Conservation (phyloP, 495 filamentous ascomycete species). For the Jackrogersella minutella region DNA sequence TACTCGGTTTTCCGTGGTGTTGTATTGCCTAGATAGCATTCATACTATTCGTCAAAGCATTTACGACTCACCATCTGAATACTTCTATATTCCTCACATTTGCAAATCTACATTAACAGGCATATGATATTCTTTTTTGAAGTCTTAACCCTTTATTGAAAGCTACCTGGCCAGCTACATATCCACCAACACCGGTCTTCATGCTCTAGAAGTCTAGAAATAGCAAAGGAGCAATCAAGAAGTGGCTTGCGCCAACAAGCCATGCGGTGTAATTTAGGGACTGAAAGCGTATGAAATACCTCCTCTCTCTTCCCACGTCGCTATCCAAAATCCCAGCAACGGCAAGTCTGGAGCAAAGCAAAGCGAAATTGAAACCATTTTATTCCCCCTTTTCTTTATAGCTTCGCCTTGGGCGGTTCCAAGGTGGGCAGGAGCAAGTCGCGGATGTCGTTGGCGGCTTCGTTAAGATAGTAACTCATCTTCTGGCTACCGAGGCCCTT, state of each 20-base stretch:
- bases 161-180: slow-evolving; percentile 3
- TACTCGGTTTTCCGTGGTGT: slow-evolving; percentile 2
- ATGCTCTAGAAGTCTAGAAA: slow-evolving; percentile 33
- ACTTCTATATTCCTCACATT: not conserved
- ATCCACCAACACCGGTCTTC: slow-evolving; percentile 36
- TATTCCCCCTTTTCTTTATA: slow-evolving; percentile 58
- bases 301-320: not conserved
- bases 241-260: not conserved
- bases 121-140: not conserved
- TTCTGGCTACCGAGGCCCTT: slow-evolving; percentile 90
- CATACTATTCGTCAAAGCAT: slow-evolving; percentile 33
- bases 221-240: not conserved
- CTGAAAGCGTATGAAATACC: no score
- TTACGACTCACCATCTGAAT: slow-evolving; percentile 2
- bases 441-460: slow-evolving; percentile 89
- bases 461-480: slow-evolving; percentile 94
- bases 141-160: not conserved
- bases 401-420: slow-evolving; percentile 86
- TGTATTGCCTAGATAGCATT: slow-evolving; percentile 40
- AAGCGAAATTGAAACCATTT: not conserved
- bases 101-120: not conserved
- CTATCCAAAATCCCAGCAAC: not conserved
- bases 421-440: slow-evolving; percentile 86
- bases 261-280: no score
- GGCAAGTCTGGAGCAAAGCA: no score